Conservation (phyloP, 148 eudicot genomes). For the Silene latifolia region DNA sequence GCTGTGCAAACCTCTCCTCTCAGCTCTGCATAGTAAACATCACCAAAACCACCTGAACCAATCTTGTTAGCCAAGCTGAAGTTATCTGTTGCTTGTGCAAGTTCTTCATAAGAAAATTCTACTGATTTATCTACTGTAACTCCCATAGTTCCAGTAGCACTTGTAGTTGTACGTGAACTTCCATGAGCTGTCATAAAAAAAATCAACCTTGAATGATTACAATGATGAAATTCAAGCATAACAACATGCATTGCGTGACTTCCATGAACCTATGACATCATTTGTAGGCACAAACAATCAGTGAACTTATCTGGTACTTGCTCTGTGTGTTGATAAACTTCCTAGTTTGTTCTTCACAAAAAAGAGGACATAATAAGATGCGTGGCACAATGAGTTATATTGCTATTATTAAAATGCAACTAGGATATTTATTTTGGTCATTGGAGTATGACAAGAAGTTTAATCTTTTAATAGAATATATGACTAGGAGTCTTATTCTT, state of each 20-base stretch:
- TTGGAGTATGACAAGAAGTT: too few species aligned
- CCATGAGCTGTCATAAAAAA: conserved; percentile 20
- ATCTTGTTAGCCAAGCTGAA: conserved; percentile 76
- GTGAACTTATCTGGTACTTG: neutral
- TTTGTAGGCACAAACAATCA: neutral
- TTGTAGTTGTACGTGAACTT: conserved; percentile 19
- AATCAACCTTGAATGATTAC: neutral
- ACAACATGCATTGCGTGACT: neutral
- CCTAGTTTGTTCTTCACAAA: neutral
- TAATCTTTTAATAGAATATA: too few species aligned
- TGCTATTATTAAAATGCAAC: too few species aligned
- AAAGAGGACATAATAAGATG: neutral
- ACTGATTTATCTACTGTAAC: conserved; percentile 74
- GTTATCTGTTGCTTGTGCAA: conserved; percentile 68
- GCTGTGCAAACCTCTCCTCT: conserved; percentile 75
- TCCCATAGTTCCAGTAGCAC: conserved; percentile 40
- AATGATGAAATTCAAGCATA: conserved; percentile 7
- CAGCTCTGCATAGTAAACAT: conserved; percentile 89
- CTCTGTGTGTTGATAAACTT: too few species aligned
- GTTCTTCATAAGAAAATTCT: conserved; percentile 83
- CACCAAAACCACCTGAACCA: conserved; percentile 94
- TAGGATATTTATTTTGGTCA: too few species aligned
- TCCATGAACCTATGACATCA: neutral
- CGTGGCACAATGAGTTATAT: too few species aligned
- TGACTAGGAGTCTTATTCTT: too few species aligned